Percentiles rank a stretch among this genome's conserved stretches.
Evolutionary conservation across 139 green algal species (phyloP).

Genomic region (Chlorokybus atmophyticus): DNA sequence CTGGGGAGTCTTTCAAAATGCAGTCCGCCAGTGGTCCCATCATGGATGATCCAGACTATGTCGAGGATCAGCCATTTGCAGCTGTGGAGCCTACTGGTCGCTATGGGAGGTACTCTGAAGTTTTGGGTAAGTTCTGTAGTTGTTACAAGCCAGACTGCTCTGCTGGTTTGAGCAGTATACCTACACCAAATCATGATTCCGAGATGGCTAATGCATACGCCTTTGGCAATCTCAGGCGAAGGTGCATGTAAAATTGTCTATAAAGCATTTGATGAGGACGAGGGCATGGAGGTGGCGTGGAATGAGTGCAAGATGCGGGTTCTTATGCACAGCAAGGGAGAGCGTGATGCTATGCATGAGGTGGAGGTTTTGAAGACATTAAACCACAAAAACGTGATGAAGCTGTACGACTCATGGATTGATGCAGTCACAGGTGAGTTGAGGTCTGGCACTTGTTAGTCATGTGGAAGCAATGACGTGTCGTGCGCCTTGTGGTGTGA

Average conservation of each 20-base stretch:
- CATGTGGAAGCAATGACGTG: too few relatives aligned
- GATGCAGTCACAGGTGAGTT: constrained; percentile 53
- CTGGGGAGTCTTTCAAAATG: too few relatives aligned
- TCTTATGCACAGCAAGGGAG: constrained; percentile 49
- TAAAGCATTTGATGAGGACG: constrained; percentile 81
- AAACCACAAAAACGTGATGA: constrained; percentile 94
- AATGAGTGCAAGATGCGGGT: constrained; percentile 88
- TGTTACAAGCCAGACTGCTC: too few relatives aligned
- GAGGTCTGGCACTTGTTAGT: too few relatives aligned
- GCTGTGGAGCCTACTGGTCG: constrained; percentile 43
- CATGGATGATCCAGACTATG: too few relatives aligned
- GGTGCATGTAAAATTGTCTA: constrained; percentile 94
- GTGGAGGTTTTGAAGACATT: constrained; percentile 86
- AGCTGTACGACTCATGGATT: constrained; percentile 84
- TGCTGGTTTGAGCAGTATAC: too few relatives aligned
- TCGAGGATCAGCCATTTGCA: too few relatives aligned
- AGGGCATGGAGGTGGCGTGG: constrained; percentile 87
- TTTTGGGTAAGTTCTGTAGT: constrained; percentile 69
- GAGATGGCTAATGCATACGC: too few relatives aligned
- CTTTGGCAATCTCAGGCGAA: too few relatives aligned
- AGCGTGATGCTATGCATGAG: constrained; percentile 74
- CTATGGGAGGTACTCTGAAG: constrained; percentile 35
- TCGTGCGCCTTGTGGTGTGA: too few relatives aligned
- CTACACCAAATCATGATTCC: too few relatives aligned
- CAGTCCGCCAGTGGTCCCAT: too few relatives aligned